Evolutionary conservation across 768 basidiomycete species (phyloP), one percentile per base, ranked within the genome.

Genomic region (Leccinum olivaceopallidum): DNA sequence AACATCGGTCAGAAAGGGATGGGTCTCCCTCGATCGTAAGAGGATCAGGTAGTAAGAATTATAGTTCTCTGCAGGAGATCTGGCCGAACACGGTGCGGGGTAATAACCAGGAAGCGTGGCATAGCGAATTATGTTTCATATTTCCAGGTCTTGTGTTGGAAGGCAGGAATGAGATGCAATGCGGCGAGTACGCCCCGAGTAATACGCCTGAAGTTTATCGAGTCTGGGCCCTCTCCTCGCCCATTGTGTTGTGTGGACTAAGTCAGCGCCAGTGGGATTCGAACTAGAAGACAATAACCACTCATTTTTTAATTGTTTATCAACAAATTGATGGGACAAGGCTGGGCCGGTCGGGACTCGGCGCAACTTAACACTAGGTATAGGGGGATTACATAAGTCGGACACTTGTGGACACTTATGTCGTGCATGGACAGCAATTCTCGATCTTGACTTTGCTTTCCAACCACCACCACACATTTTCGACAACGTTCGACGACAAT

Each of bases 371-470:
- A 30, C 30, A 30, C 30, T 9, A 30, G 30, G 30, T n/a, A 48
- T 24, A 14, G 48, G 48, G 48, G 52, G 44, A 22, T 47, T 47
- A 30, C 26, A n/a, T 30, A 18, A 51, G 10, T 51, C 2, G 18
- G 10, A 28, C 20, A 10, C 48, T 44, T 53, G 39, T 42, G 37
- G 37, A 18, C 16, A 20, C 22, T 63, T 49, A 66, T 62, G 64
- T 18, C 16, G 50, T 47, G 37, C 37, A 1, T 16, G 39, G n/a
- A n/a, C 42, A 47, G 18, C 42, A 12, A 47, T 12, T 47, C 44
- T 47, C 20, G 44, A 20, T 20, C 20, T 47, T 47, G 44, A 22
- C 10, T 44, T 54, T 59, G 24, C 49, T 57, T 51, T 26, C 53
- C 48, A 32, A 52, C 47, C 57, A 62, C 57, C 14, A 20, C 37